A percentile compares a stretch with the other conserved stretches of the same genome.
phyloP scores from a whole-genome alignment of 139 green algal species.

The Haematococcus sp. region DNA sequence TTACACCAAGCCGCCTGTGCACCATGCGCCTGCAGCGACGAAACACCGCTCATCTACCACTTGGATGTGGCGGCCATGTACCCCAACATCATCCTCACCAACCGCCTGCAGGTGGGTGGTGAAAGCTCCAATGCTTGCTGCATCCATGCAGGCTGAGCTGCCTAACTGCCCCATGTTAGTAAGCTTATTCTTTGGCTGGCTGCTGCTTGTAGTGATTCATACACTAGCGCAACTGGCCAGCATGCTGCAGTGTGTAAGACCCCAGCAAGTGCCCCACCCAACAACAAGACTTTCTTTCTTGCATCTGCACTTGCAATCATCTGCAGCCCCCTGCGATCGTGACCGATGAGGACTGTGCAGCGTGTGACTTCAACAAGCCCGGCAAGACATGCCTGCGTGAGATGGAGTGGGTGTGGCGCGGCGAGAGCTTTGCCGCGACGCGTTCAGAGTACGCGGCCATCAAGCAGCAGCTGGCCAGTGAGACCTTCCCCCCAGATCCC shows the following conservation, averaged over 20 bases:
- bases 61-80: constrained; percentile 99
- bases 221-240: too few relatives aligned
- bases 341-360: constrained; percentile 89
- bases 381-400: constrained; percentile 91
- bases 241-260: too few relatives aligned
- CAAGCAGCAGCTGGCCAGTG: constrained; percentile 81
- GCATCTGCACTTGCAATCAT: too few relatives aligned
- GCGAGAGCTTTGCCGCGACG: constrained; percentile 80
- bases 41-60: constrained; percentile 95
- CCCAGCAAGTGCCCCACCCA: too few relatives aligned
- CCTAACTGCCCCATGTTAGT: too few relatives aligned
- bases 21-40: constrained; percentile 58
- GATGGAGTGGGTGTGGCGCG: constrained; percentile 97
- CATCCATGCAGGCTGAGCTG: too few relatives aligned
- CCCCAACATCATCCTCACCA: constrained; percentile 99
- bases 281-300: too few relatives aligned
- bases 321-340: constrained; percentile 82
- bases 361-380: constrained; percentile 94
- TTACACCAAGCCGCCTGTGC: too few relatives aligned
- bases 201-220: too few relatives aligned
- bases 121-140: too few relatives aligned
- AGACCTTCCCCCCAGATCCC: constrained; percentile 45
- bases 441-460: constrained; percentile 75
- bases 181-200: too few relatives aligned
- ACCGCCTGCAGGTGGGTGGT: constrained; percentile 54